Evolutionary conservation across 495 filamentous ascomycete species (phyloP).

Genomic region (Pseudomonodictys pantanalensis): DNA sequence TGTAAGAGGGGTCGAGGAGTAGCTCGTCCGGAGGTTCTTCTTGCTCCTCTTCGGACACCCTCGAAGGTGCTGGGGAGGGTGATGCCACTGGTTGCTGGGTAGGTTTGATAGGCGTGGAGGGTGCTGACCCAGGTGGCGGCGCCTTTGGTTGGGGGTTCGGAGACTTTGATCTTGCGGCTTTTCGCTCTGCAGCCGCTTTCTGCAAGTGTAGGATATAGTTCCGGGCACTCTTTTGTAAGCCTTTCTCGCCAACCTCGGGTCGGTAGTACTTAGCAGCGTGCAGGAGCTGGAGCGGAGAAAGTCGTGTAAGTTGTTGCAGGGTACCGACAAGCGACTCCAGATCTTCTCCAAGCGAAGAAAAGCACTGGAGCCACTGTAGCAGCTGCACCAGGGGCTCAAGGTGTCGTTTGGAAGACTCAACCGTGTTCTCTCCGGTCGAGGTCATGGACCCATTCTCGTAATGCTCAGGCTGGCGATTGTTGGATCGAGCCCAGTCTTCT

Average conservation of each 20-base stretch:
- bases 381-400: constrained; percentile 90
- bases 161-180: constrained; percentile 36
- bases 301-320: constrained; percentile 76
- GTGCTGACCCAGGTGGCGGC: constrained; percentile 23
- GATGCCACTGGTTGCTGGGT: constrained; percentile 13
- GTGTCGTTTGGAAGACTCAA: constrained; percentile 79
- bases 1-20: constrained; percentile 82
- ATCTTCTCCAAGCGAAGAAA: constrained; percentile 93
- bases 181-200: constrained; percentile 61
- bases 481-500: constrained; percentile 92
- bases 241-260: constrained; percentile 92
- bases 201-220: constrained; percentile 82
- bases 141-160: constrained; percentile 21
- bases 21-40: constrained; percentile 65
- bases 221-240: constrained; percentile 77
- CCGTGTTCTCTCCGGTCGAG: constrained; percentile 79
- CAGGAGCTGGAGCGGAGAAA: constrained; percentile 85
- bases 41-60: constrained; percentile 34
- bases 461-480: constrained; percentile 93
- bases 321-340: constrained; percentile 80
- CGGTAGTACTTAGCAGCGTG: constrained; percentile 91
- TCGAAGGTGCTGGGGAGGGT: constrained; percentile 25
- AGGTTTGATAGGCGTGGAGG: constrained; percentile 25
- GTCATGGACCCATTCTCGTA: constrained; percentile 88
- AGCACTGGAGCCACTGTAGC: constrained; percentile 96